Conservation (phyloP, 768 basidiomycete species). For the Leccinum rimulosum region DNA sequence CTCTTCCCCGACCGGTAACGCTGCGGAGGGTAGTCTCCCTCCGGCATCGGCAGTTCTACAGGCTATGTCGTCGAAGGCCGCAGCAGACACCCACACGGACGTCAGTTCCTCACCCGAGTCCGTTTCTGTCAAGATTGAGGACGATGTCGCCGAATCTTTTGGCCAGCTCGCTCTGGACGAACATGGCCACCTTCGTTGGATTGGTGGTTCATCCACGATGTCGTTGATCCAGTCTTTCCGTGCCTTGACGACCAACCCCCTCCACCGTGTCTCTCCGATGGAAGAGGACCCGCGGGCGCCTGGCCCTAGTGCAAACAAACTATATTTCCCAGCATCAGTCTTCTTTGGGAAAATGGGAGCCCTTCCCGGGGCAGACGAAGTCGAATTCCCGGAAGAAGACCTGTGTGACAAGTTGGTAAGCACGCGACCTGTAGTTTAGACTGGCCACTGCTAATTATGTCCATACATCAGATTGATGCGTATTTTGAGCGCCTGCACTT, state of each 20-base stretch:
- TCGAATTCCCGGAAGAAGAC: conserved; percentile 83
- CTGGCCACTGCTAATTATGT: conserved; percentile 23
- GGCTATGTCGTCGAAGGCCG: conserved; percentile 37
- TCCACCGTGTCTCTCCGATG: conserved; percentile 78
- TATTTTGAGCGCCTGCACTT: conserved; percentile 89
- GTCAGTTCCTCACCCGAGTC: conserved; percentile 33
- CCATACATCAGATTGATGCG: conserved; percentile 62
- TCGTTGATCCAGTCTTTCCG: conserved; percentile 87
- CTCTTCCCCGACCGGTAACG: conserved; percentile 19
- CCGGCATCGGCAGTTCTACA: conserved; percentile 31
- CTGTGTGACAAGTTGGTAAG: conserved; percentile 83
- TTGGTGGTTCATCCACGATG: conserved; percentile 90
- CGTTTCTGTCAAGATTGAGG: conserved; percentile 41
- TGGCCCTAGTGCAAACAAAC: conserved; percentile 76
- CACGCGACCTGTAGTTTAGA: conserved; percentile 20
- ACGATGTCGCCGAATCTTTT: conserved; percentile 81
- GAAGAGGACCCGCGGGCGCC: conserved; percentile 80
- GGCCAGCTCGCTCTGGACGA: conserved; percentile 88
- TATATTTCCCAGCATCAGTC: conserved; percentile 85
- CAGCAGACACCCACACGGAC: conserved; percentile 36
- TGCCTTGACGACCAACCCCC: conserved; percentile 67
- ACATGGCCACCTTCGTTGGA: conserved; percentile 89
- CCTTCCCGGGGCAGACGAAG: conserved; percentile 79
- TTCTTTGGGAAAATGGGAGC: conserved; percentile 86
- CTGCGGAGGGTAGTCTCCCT: conserved; percentile 19